Evolutionary conservation across 2,329 filamentous ascomycete species (phyloP), one percentile per base, ranked within the genome.

Genomic region (Beauveria scarabaeidicola): DNA sequence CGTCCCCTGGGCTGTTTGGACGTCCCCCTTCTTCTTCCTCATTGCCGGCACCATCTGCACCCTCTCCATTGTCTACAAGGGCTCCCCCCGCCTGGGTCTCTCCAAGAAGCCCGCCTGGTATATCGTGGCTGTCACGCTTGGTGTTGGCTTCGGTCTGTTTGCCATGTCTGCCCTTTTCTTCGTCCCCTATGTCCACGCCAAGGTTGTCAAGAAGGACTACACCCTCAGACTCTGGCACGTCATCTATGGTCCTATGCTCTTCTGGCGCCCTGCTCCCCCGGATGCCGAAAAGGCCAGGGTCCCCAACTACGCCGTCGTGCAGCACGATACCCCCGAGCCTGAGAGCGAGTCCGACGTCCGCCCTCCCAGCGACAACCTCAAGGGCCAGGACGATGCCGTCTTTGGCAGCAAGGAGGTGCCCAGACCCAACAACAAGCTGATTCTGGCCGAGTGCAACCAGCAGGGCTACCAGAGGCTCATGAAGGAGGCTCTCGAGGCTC

Each of bases 31-130:
- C 74, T 91, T 86, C 76, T 91, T 91, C 80, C 82, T 91, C 59
- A 82, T 91, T 61, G 87, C 88, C 59, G 86, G 80, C 59, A 89
- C 86, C 61, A 75, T 91, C 67, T 90, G 87, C 75, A 88, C 88
- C 0, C 78, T 92, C 5, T 90, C 86, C 47, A 85, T 92, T 66
- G 88, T 91, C 65, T 91, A 90, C 81, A 91, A 91, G 79, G 88
- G 88, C 36, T 90, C 88, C 10, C 87, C 88, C 25, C 85, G 78
- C 61, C 80, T 89, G 32, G 79, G 80, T 23, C 76, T 90, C 29
- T 78, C 75, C 75, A 82, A 86, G 73, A 88, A 86, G 77, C 85
- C 88, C 1, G 72, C 73, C 9, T 85, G 81, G 80, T 91, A 83
- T 68, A 82, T 91, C 62, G 86, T 79, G 11, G 74, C 81, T 15